Evolutionary conservation across 2,329 filamentous ascomycete genomes (phyloP).

Genomic region (Xylariomycetidae sp.): DNA sequence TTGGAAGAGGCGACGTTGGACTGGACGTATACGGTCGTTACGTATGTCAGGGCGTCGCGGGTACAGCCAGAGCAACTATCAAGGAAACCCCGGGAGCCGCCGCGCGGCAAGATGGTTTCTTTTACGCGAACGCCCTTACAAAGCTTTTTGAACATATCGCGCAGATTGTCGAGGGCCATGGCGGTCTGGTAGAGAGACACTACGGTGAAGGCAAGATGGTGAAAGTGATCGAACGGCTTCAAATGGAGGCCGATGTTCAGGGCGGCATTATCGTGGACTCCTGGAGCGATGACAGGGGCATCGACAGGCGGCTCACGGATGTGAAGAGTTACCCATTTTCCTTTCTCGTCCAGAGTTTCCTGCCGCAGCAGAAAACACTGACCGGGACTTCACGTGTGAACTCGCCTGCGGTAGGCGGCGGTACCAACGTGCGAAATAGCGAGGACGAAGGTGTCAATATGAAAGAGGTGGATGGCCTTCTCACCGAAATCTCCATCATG

Average conservation of each 20-base stretch:
- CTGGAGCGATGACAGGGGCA: slow-evolving; percentile 82
- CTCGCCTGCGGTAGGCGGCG: slow-evolving; percentile 64
- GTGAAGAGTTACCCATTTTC: slow-evolving; percentile 98
- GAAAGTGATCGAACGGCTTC: slow-evolving; percentile 84
- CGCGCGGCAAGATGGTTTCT: slow-evolving; percentile 70
- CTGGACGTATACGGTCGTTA: slow-evolving; percentile 93
- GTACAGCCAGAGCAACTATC: slow-evolving; percentile 72
- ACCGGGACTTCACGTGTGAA: slow-evolving; percentile 60
- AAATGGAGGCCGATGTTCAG: slow-evolving; percentile 92
- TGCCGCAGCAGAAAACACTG: slow-evolving; percentile 61
- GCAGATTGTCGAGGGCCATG: slow-evolving; percentile 89
- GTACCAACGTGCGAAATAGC: slow-evolving; percentile 51
- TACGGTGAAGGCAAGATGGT: slow-evolving; percentile 93
- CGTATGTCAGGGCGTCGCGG: slow-evolving; percentile 90
- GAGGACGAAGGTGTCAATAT: slow-evolving; percentile 95
- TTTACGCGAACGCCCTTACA: slow-evolving; percentile 86
- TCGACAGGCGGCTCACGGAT: slow-evolving; percentile 84
- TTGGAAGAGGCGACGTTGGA: slow-evolving; percentile 81
- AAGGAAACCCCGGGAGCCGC: slow-evolving; percentile 58
- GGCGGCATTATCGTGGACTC: slow-evolving; percentile 93
- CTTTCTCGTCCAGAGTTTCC: slow-evolving; percentile 90
- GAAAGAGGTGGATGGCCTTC: slow-evolving; percentile 85
- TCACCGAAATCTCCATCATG: slow-evolving; percentile 89
- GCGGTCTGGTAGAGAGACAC: slow-evolving; percentile 84
- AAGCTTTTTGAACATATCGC: slow-evolving; percentile 97